phyloP scores from a whole-genome alignment of 768 basidiomycete genomes.

The Macrolepiota albuminosa region DNA sequence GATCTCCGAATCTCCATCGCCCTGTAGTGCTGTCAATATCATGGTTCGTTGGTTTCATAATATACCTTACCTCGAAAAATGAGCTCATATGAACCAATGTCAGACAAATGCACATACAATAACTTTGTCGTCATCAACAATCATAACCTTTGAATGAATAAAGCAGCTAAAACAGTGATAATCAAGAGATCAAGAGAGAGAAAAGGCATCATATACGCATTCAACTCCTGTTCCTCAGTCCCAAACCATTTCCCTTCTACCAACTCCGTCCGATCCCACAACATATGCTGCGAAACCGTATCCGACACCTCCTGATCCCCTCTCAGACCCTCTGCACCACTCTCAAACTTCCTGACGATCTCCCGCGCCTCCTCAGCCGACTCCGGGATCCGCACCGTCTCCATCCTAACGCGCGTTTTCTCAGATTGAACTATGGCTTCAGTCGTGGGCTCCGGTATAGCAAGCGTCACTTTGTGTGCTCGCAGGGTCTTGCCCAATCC shows the following conservation, averaged over 20 bases:
- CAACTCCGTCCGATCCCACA: constrained; percentile 58
- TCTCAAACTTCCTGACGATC: constrained; percentile 45
- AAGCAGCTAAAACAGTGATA: constrained; percentile 39
- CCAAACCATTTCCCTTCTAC: constrained; percentile 84
- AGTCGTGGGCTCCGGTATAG: constrained; percentile 41
- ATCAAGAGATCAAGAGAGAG: constrained; percentile 1
- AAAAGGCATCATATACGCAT: constrained; percentile 50
- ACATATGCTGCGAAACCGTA: too few species aligned
- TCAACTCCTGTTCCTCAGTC: constrained; percentile 74
- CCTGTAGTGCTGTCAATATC: constrained; percentile 33
- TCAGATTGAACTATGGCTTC: constrained; percentile 48
- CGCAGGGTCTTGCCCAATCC: constrained; percentile 51
- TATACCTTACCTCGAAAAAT: constrained; percentile 29
- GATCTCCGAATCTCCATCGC: constrained; percentile 94
- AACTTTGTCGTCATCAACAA: constrained; percentile 83
- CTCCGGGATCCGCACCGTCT: constrained; percentile 64
- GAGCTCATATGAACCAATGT: neutral
- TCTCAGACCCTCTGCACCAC: constrained; percentile 39
- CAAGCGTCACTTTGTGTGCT: constrained; percentile 49
- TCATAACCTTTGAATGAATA: constrained; percentile 82
- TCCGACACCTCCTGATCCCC: constrained; percentile 65
- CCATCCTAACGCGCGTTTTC: constrained; percentile 45
- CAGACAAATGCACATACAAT: constrained; percentile 52
- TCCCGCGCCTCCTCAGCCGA: constrained; percentile 50
- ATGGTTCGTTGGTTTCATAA: neutral